phyloP scores from a whole-genome alignment of 2,329 filamentous ascomycete genomes.

The Aspergillus sp. region DNA sequence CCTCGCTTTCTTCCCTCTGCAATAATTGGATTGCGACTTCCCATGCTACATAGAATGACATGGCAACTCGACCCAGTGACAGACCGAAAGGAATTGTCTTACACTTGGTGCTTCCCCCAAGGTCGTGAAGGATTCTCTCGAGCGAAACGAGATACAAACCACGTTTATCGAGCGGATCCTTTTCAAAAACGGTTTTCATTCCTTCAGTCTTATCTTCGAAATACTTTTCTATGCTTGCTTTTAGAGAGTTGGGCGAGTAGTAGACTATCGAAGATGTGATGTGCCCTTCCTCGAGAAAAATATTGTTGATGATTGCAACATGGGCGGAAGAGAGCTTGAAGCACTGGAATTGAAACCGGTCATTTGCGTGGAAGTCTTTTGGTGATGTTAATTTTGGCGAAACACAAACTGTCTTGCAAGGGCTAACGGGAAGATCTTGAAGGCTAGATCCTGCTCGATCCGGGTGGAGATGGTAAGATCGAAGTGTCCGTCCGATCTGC shows the following conservation, averaged over 20 bases:
- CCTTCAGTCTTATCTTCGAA: neutral
- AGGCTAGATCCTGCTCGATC: conserved; percentile 1
- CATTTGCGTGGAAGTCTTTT: neutral
- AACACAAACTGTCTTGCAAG: conserved; percentile 1
- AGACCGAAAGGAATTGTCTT: neutral
- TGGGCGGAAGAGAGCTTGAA: conserved; percentile 1
- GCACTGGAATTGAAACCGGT: conserved; percentile 3
- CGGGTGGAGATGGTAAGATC: neutral
- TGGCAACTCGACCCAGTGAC: neutral
- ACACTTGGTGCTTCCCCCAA: neutral
- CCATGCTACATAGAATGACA: neutral
- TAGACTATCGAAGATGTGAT: conserved; percentile 2
- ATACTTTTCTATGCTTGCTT: conserved; percentile 1
- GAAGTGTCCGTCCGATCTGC: neutral
- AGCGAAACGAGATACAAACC: neutral
- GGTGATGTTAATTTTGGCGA: neutral
- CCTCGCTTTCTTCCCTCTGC: neutral
- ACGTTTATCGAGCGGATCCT: neutral
- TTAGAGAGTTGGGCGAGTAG: conserved; percentile 1
- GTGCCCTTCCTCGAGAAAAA: conserved; percentile 5
- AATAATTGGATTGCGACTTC: neutral
- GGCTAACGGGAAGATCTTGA: conserved; percentile 4
- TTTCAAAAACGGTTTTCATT: conserved; percentile 1
- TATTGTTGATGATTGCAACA: conserved; percentile 2
- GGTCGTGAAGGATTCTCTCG: conserved; percentile 1